Conservation (phyloP, 140 eudicot genomes). For the Cichorium intybus region DNA sequence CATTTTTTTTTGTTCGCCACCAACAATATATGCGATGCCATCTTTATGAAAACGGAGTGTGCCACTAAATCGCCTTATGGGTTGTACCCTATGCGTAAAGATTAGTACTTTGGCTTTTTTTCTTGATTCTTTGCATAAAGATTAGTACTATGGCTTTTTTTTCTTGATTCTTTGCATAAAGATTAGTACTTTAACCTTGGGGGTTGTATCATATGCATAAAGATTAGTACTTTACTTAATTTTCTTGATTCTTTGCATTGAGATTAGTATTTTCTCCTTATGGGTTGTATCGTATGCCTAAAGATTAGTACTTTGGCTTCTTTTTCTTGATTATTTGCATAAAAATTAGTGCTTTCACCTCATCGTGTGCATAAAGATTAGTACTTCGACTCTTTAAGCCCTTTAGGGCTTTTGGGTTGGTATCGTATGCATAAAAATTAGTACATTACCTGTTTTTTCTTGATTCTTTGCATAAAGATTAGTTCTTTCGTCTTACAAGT, state of each 20-base stretch:
- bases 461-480: constrained; percentile 7
- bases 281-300: too few species aligned
- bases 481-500: background rate
- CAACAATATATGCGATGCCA: constrained; percentile 13
- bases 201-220: constrained; percentile 2
- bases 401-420: too few species aligned
- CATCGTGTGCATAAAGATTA: background rate
- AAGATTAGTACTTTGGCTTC: too few species aligned
- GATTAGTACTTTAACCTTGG: constrained; percentile 3
- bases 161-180: constrained; percentile 3
- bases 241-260: background rate
- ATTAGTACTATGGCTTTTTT: background rate
- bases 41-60: background rate
- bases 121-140: too few species aligned
- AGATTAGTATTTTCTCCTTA: background rate
- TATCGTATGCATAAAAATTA: background rate
- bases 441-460: background rate
- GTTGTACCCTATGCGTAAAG: background rate
- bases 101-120: background rate
- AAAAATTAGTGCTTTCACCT: background rate
- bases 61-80: background rate
- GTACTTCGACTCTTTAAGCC: too few species aligned
- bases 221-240: background rate
- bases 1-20: constrained; percentile 21
- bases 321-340: too few species aligned